phyloP scores from a whole-genome alignment of 176 grass and related monocot genomes.

The Microstegium vimineum region DNA sequence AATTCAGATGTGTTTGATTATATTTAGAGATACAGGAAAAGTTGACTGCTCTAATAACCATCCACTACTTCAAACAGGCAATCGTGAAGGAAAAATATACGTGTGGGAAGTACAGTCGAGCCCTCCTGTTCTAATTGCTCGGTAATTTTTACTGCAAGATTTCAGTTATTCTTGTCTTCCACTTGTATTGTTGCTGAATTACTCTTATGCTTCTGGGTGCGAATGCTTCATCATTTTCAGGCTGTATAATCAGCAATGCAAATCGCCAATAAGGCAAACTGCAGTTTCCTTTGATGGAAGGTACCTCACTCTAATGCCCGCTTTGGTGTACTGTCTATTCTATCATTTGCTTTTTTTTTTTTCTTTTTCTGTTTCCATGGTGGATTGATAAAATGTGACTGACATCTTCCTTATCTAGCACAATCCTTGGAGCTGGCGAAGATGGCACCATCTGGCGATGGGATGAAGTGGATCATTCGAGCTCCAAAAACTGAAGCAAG shows the following conservation, averaged over 20 bases:
- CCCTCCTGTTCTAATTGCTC: slow-evolving; percentile 63
- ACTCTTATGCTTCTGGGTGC: neutral
- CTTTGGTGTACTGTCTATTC: neutral
- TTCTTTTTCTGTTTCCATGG: neutral
- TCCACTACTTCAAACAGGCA: slow-evolving; percentile 48
- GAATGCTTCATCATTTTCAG: slow-evolving; percentile 33
- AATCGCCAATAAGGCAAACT: slow-evolving; percentile 81
- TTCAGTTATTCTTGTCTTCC: neutral
- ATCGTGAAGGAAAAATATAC: slow-evolving; percentile 86
- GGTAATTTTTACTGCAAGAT: slow-evolving; percentile 29
- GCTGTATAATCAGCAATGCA: slow-evolving; percentile 68
- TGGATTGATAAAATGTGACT: neutral
- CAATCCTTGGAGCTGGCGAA: slow-evolving; percentile 74
- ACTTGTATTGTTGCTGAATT: neutral
- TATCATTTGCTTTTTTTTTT: neutral
- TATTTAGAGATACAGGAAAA: neutral
- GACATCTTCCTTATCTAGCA: slow-evolving; percentile 44
- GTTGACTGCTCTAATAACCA: neutral
- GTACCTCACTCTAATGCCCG: slow-evolving; percentile 23
- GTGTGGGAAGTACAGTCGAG: slow-evolving; percentile 90
- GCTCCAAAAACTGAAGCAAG: neutral
- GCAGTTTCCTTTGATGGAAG: slow-evolving; percentile 91
- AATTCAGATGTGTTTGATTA: neutral
- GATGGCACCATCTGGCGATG: slow-evolving; percentile 84
- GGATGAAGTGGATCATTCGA: slow-evolving; percentile 51